These are phyloP conservation scores for Chaetomidium leptoderma DNA, from an alignment of 495 filamentous ascomycete species.

Conservation along the genomic window DNA sequence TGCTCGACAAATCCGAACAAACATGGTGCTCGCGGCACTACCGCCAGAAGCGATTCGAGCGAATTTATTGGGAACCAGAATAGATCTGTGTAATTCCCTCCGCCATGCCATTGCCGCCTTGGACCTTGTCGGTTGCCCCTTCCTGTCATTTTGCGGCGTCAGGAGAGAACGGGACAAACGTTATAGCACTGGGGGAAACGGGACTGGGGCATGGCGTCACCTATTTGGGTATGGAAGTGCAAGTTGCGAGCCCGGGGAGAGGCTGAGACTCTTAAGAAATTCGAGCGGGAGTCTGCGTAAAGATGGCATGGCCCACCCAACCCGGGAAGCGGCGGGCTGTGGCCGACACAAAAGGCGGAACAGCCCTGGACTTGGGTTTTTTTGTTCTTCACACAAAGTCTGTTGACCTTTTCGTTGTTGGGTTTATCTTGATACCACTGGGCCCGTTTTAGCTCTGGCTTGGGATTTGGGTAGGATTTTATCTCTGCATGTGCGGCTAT, in stretches of 20 bases:
- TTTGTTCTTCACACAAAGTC: not conserved
- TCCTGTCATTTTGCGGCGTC: not conserved
- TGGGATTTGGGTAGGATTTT: not conserved
- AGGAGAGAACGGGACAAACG: not conserved
- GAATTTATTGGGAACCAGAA: not conserved
- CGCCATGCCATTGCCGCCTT: not conserved
- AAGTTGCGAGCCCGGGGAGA: not conserved
- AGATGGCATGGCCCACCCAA: not conserved
- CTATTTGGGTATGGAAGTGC: not conserved
- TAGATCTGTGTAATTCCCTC: too few relatives aligned
- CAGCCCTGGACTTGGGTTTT: not conserved
- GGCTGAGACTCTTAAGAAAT: not conserved
- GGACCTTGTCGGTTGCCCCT: not conserved
- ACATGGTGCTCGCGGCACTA: not conserved
- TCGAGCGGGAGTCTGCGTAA: not conserved
- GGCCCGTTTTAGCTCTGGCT: not conserved
- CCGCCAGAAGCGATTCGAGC: not conserved
- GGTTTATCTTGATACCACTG: constrained; percentile 6
- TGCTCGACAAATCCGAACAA: not conserved
- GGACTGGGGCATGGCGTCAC: not conserved
- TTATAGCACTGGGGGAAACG: not conserved
- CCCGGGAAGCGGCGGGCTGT: not conserved
- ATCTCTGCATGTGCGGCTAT: not conserved
- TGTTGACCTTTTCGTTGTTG: not conserved
- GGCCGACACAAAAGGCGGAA: not conserved